These are phyloP conservation scores for Handroanthus guayacan DNA, from an alignment of 257 asterid genomes.

Conservation along the genomic window DNA sequence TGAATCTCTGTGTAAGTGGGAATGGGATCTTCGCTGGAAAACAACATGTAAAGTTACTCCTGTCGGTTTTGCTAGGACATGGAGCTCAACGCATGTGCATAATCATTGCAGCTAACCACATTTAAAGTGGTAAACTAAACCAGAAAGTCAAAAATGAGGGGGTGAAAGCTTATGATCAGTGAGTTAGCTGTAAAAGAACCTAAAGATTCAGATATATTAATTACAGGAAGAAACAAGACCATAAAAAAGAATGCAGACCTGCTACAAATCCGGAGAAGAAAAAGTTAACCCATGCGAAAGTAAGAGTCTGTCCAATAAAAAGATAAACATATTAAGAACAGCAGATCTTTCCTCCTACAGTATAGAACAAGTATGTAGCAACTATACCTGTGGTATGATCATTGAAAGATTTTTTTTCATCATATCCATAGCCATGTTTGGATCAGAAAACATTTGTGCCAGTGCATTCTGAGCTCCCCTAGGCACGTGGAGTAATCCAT, in stretches of 20 bases:
- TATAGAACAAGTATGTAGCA: constrained; percentile 7
- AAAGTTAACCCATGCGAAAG: constrained; percentile 87
- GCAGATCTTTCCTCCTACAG: constrained; percentile 8
- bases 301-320: constrained; percentile 62
- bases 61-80: constrained; percentile 12
- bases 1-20: constrained; percentile 83
- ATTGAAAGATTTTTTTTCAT: constrained; percentile 84
- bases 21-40: constrained; percentile 77
- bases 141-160: not conserved
- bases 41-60: constrained; percentile 10
- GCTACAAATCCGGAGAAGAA: constrained; percentile 92
- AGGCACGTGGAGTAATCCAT: constrained; percentile 71
- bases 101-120: not conserved
- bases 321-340: constrained; percentile 16
- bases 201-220: not conserved
- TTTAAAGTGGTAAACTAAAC: not conserved
- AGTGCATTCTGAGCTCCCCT: constrained; percentile 77
- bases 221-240: constrained; percentile 13
- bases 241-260: constrained; percentile 49
- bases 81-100: not conserved
- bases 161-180: not conserved
- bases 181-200: not conserved
- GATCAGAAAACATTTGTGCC: constrained; percentile 90
- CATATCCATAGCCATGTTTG: constrained; percentile 94
- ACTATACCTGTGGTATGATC: constrained; percentile 80